Conservation (phyloP, 805 yeast genomes). For the Ogataea pignaliae region DNA sequence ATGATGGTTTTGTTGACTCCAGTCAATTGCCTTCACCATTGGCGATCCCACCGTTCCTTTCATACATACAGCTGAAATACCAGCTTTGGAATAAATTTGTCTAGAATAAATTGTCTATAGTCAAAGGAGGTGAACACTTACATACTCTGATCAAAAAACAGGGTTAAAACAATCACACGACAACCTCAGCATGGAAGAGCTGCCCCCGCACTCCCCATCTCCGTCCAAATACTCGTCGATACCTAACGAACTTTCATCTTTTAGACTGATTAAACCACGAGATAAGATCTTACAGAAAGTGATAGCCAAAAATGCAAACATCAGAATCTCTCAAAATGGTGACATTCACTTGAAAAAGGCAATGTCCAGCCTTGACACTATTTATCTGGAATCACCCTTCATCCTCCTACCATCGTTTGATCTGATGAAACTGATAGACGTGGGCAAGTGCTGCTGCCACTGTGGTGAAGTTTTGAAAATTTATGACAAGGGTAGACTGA, state of each 20-base stretch:
- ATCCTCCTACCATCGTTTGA: constrained; percentile 25
- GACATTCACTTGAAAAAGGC: constrained; percentile 5
- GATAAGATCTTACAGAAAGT: constrained; percentile 2
- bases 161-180: no score
- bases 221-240: constrained; percentile 3
- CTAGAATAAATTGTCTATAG: no score
- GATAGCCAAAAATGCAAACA: constrained; percentile 10
- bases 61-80: no score
- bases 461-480: constrained; percentile 31
- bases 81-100: no score
- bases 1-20: no score
- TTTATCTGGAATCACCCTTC: constrained; percentile 28
- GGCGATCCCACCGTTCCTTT: no score
- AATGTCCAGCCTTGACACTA: constrained; percentile 13
- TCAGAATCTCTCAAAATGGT: constrained; percentile 7
- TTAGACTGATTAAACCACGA: constrained; percentile 11
- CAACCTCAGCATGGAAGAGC: no score
- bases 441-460: constrained; percentile 29
- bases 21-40: no score
- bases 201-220: no score
- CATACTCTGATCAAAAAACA: no score
- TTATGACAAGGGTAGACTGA: constrained; percentile 27
- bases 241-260: constrained; percentile 15
- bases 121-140: no score
- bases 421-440: constrained; percentile 19